Conservation (phyloP, 768 basidiomycete genomes). For the Mycena vulgaris region DNA sequence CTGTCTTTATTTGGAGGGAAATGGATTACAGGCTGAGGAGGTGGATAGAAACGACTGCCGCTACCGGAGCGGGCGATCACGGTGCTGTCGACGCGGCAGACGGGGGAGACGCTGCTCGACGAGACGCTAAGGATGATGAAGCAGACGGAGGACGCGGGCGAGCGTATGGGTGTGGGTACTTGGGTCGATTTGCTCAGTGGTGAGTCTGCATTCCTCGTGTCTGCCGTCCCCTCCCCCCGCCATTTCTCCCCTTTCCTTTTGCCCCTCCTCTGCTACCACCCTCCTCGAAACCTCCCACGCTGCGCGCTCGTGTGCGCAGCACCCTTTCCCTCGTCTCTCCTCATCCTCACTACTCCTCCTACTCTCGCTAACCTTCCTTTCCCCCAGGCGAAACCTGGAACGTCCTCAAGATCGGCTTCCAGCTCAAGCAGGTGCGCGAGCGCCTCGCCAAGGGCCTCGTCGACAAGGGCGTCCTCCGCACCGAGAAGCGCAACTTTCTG, state of each 20-base stretch:
- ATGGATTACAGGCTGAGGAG: background rate
- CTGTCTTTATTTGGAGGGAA: background rate
- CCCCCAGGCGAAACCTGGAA: constrained; percentile 97
- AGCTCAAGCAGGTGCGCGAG: constrained; percentile 81
- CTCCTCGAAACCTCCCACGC: too few relatives aligned
- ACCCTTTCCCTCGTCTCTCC: background rate
- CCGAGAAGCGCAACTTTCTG: constrained; percentile 98
- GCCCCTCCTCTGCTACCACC: background rate
- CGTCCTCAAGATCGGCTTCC: constrained; percentile 99
- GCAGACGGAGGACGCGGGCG: constrained; percentile 69
- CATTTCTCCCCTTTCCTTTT: background rate
- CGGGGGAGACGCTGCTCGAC: constrained; percentile 37
- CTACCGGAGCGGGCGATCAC: constrained; percentile 31
- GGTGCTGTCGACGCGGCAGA: constrained; percentile 35
- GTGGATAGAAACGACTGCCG: constrained; percentile 24
- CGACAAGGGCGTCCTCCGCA: constrained; percentile 98
- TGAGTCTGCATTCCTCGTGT: constrained; percentile 55
- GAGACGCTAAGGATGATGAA: constrained; percentile 87
- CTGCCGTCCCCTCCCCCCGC: background rate
- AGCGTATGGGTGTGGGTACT: constrained; percentile 85
- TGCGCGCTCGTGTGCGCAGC: too few relatives aligned
- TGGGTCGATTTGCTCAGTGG: constrained; percentile 98
- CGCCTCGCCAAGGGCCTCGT: constrained; percentile 97
- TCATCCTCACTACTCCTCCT: background rate
- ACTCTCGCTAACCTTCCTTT: background rate